Conservation (phyloP, 345 rosid genomes). For the Gossypium sturtianum region DNA sequence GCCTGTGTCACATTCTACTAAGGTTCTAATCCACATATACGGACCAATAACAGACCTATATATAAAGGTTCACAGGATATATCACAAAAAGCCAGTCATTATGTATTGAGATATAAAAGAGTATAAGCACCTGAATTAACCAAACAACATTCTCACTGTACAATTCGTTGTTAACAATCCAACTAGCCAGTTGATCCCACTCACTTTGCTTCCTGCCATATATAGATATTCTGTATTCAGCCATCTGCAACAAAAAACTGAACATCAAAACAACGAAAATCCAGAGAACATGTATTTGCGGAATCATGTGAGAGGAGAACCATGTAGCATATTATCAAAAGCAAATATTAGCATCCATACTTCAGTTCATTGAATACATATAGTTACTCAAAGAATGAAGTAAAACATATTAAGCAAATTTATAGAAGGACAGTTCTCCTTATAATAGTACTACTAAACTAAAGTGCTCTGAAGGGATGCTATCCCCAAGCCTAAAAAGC, state of each 20-base stretch:
- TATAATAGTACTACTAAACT: not conserved
- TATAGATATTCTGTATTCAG: slow-evolving; percentile 95
- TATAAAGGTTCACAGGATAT: not conserved
- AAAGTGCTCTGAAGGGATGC: not conserved
- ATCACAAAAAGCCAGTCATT: not conserved
- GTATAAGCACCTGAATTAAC: slow-evolving; percentile 80
- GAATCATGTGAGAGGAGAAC: not conserved
- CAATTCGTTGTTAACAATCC: slow-evolving; percentile 97
- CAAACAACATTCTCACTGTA: slow-evolving; percentile 97
- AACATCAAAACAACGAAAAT: slow-evolving; percentile 9
- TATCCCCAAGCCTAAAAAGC: not conserved
- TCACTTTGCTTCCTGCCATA: slow-evolving; percentile 98
- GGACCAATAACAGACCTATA: not conserved
- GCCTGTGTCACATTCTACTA: not conserved
- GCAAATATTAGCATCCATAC: not conserved
- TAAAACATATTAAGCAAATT: not conserved
- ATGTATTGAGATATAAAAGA: not conserved
- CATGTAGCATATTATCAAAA: not conserved
- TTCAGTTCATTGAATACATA: not conserved
- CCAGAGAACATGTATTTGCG: not conserved
- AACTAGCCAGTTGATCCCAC: slow-evolving; percentile 99
- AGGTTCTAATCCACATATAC: not conserved
- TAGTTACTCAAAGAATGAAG: not conserved
- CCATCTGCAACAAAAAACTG: slow-evolving; percentile 63
- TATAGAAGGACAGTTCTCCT: not conserved